phyloP scores from a whole-genome alignment of 2,329 filamentous ascomycete genomes.

The Alternaria gansuensis region DNA sequence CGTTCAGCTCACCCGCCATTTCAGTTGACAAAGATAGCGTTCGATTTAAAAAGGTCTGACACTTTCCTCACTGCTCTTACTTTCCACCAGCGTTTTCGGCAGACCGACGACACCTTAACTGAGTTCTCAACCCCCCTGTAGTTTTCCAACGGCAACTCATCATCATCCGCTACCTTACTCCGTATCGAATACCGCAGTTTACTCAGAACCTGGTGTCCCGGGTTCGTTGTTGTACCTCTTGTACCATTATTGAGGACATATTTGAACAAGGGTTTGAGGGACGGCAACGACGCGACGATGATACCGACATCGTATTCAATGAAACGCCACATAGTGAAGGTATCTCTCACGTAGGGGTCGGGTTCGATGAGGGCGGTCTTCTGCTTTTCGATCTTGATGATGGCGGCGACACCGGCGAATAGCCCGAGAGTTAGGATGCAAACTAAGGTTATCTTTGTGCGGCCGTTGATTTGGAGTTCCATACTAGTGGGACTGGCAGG shows the following conservation, averaged over 20 bases:
- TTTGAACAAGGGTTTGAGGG: constrained; percentile 48
- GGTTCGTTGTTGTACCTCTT: background rate
- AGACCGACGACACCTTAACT: background rate
- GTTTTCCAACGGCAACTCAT: background rate
- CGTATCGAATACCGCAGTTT: background rate
- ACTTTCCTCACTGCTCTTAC: background rate
- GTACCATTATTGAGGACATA: constrained; percentile 28
- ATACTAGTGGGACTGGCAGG: background rate
- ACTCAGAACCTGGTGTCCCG: background rate
- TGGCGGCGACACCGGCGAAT: background rate
- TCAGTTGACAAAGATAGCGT: background rate
- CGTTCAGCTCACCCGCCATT: background rate
- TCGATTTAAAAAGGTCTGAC: background rate
- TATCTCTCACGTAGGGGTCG: constrained; percentile 43
- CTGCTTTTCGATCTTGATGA: constrained; percentile 3
- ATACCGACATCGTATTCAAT: constrained; percentile 59
- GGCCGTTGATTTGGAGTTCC: constrained; percentile 4
- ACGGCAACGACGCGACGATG: constrained; percentile 55
- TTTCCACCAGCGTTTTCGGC: background rate
- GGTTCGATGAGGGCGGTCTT: constrained; percentile 5
- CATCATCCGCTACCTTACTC: background rate
- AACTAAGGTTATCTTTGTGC: background rate
- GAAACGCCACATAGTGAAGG: constrained; percentile 58
- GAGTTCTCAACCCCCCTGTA: background rate
- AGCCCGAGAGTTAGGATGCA: constrained; percentile 4